Evolutionary conservation across 1,284 basidiomycete genomes (phyloP), one percentile per base, ranked within the genome.

Genomic region (Fomitopsis palustris): DNA sequence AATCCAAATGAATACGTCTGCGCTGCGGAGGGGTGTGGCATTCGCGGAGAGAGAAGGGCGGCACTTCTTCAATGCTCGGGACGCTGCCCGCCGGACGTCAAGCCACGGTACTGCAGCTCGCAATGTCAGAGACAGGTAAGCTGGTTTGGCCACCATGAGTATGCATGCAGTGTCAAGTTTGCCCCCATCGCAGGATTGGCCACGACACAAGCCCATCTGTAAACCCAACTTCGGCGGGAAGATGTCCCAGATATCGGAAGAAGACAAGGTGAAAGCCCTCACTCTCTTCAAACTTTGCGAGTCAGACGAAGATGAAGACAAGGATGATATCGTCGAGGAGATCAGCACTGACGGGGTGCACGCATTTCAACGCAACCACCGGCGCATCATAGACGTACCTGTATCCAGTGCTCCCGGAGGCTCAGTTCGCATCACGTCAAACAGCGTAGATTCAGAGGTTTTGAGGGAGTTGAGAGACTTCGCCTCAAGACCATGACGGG

Each of bases 41-140:
- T 51, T 17, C 49, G 41, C 21, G 56, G 55, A 14, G 31, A 35
- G 5, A 53, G 57, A 16, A 54, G 42, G 35, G 27, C 21, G 14
- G 60, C 58, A 3, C 23, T 59, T 27, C 38, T 25, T 16, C n/a
- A 23, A 21, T 63, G 64, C 47, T 29, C 21, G 3, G 62, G 64
- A 3, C 55, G 47, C 8, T 63, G 64, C 47, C 59, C 57, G 1
- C 52, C 17, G n/a, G 31, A 54, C 12, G 12, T 41, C 37, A 65
- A 65, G 49, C 60, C 62, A n/a, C 25, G 38, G 38, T 65, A 65
- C 25, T 65, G 64, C 38, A 61, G 58, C 41, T 21, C 16, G 31
- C n/a, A 62, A 17, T 63, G 61, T 25, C 59, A 61, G 35, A 51
- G 12, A 29, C 31, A 33, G 29, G 49, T 35, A 19, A 17, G 61